Evolutionary conservation across 495 filamentous ascomycete genomes (phyloP).

Genomic region (Xeromyces bisporus): DNA sequence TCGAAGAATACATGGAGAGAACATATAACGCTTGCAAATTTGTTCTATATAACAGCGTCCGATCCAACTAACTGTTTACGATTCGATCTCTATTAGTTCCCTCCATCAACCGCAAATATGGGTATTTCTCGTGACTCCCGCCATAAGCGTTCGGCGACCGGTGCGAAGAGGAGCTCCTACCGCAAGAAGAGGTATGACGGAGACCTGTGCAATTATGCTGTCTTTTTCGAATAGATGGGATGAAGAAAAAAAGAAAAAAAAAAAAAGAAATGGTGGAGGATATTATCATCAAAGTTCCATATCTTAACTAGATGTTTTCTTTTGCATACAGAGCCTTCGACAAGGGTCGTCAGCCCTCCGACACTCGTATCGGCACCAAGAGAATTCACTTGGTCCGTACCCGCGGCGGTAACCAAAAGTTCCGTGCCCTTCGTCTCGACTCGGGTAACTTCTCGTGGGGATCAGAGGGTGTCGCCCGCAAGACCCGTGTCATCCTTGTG

Average conservation of each 20-base stretch:
- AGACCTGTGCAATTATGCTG: constrained; percentile 6
- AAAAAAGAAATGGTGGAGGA: constrained; percentile 8
- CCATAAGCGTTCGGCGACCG: constrained; percentile 96
- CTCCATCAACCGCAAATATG: constrained; percentile 59
- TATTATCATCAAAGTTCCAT: not conserved
- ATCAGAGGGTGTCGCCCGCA: constrained; percentile 91
- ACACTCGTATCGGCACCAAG: constrained; percentile 97
- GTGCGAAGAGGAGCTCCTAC: constrained; percentile 91
- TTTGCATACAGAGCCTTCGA: constrained; percentile 73
- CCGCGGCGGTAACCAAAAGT: constrained; percentile 97
- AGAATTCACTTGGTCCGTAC: constrained; percentile 97
- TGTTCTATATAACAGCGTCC: too few species aligned
- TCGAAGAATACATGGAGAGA: too few species aligned
- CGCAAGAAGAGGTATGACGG: constrained; percentile 65
- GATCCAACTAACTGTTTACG: not conserved
- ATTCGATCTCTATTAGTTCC: constrained; percentile 20
- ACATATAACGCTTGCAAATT: too few species aligned
- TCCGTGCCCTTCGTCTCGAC: constrained; percentile 97
- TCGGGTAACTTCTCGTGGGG: constrained; percentile 99
- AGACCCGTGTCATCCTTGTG: constrained; percentile 95
- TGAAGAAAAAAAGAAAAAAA: constrained; percentile 4
- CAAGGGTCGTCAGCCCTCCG: constrained; percentile 95
- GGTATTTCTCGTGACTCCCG: constrained; percentile 99
- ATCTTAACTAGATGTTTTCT: constrained; percentile 3
- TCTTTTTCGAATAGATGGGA: not conserved